phyloP scores from a whole-genome alignment of 805 yeast genomes.

The Cyberlindnera euphorbiae region DNA sequence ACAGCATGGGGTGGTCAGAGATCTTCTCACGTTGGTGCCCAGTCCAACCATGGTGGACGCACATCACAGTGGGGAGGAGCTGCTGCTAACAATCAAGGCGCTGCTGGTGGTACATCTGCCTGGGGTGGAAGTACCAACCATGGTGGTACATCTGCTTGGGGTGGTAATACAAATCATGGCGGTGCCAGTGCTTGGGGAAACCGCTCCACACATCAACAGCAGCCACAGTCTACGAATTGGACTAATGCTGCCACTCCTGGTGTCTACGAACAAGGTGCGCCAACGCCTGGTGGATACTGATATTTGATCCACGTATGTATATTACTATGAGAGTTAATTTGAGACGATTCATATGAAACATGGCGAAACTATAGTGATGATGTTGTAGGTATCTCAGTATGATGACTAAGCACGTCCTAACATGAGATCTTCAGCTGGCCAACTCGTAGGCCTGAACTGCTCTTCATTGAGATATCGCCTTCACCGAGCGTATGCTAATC shows the following conservation, averaged over 20 bases:
- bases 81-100: constrained; percentile 2
- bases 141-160: constrained; percentile 9
- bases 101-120: constrained; percentile 2
- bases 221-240: constrained; percentile 16
- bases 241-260: constrained; percentile 29
- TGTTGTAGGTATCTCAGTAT: too few relatives aligned
- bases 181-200: constrained; percentile 16
- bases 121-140: constrained; percentile 8
- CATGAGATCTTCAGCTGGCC: too few relatives aligned
- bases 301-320: constrained; percentile 13
- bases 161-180: constrained; percentile 4
- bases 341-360: too few relatives aligned
- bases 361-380: too few relatives aligned
- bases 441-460: too few relatives aligned
- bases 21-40: constrained; percentile 1
- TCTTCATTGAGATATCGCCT: too few relatives aligned
- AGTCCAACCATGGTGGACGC: constrained; percentile 4
- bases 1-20: constrained; percentile 36
- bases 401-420: too few relatives aligned
- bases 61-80: constrained; percentile 3
- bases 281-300: constrained; percentile 35
- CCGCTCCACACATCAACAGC: constrained; percentile 25
- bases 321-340: too few relatives aligned
- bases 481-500: too few relatives aligned
- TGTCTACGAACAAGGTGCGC: constrained; percentile 27